Base-by-base conservation (phyloP, 257 asterid species). In the Verbena officinalis region DNA sequence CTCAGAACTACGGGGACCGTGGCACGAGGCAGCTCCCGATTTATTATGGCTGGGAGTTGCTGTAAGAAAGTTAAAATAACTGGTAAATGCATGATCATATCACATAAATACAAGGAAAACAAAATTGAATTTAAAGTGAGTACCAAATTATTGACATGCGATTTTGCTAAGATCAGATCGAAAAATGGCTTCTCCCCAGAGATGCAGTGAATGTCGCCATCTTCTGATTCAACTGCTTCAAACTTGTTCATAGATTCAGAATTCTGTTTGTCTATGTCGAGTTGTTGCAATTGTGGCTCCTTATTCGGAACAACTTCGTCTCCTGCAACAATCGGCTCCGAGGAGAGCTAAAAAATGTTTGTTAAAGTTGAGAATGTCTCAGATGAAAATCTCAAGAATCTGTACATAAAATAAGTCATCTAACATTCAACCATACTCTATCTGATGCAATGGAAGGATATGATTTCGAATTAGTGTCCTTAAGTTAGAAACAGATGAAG, bases 171-270 rank as follows among this genome's bases (percentile, higher is more conserved):
- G 17, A 58, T 14, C 50, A 49, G 54, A 14, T 51, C 66, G 42
- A 65, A 58, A 3, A 44, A 55, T 34, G 50, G 58, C 55, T 55
- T 67, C 4, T 27, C 33, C 21, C 24, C 17, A 12, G 45, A 24
- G 7, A 81, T 65, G 19, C 75, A 61, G 55, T 62, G 74, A 55
- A 64, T 64, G n/a, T 59, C 73, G 12, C 58, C 74, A 34, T 65
- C 59, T 22, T 71, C 78, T 31, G 33, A 17, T 62, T 62, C 59
- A 59, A 56, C 39, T 39, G 54, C 6, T 55, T 15, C 55, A 39
- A 59, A 16, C 13, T n/a, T 4, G 27, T 36, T 12, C 17, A 13
- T 15, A 14, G 12, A 14, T 21, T 7, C 20, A 21, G 45, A 22
- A 27, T 22, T 27, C 57, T 5, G 31, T 11, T 64, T 22, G 17